These are phyloP conservation scores for Hypoxylon sp. DNA, from an alignment of 2,329 filamentous ascomycete genomes.

Conservation along the genomic window DNA sequence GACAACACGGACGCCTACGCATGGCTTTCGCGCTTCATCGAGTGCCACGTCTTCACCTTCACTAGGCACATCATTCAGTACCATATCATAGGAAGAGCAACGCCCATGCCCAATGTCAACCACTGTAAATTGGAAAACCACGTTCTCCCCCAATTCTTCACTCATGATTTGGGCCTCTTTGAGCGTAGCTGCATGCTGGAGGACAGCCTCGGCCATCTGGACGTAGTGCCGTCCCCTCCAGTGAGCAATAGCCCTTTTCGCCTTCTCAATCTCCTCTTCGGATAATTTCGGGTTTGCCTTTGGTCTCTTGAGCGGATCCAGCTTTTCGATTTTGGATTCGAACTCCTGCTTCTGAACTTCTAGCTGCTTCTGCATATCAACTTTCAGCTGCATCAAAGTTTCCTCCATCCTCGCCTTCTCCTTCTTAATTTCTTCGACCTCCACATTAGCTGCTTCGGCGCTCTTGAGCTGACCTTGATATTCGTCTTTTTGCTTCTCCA, in stretches of 20 bases:
- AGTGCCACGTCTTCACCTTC: slow-evolving; percentile 87
- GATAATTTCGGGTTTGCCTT: slow-evolving; percentile 74
- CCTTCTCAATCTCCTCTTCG: slow-evolving; percentile 77
- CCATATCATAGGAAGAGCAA: slow-evolving; percentile 95
- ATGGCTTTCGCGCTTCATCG: slow-evolving; percentile 86
- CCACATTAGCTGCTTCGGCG: slow-evolving; percentile 79
- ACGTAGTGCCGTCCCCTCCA: slow-evolving; percentile 92
- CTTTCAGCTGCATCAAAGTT: slow-evolving; percentile 79
- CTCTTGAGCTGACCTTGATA: slow-evolving; percentile 81
- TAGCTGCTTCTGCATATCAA: slow-evolving; percentile 89
- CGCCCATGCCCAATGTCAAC: slow-evolving; percentile 89
- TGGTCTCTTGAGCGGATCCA: slow-evolving; percentile 72
- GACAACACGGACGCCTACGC: slow-evolving; percentile 88
- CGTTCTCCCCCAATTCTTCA: slow-evolving; percentile 91
- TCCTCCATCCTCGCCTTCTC: slow-evolving; percentile 90
- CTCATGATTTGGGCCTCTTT: slow-evolving; percentile 99
- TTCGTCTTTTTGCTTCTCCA: slow-evolving; percentile 87
- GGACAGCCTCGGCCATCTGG: slow-evolving; percentile 89
- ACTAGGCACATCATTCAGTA: slow-evolving; percentile 87
- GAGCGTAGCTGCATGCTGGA: slow-evolving; percentile 86
- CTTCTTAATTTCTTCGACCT: slow-evolving; percentile 84
- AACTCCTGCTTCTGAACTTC: slow-evolving; percentile 85
- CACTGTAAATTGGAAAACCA: slow-evolving; percentile 94
- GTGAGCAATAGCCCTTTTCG: slow-evolving; percentile 73
- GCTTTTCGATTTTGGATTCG: slow-evolving; percentile 83